A percentile compares a stretch with the other conserved stretches of the same genome.
phyloP scores from a whole-genome alignment of 2,329 filamentous ascomycete genomes.

The Trichophyton schoenleinii region DNA sequence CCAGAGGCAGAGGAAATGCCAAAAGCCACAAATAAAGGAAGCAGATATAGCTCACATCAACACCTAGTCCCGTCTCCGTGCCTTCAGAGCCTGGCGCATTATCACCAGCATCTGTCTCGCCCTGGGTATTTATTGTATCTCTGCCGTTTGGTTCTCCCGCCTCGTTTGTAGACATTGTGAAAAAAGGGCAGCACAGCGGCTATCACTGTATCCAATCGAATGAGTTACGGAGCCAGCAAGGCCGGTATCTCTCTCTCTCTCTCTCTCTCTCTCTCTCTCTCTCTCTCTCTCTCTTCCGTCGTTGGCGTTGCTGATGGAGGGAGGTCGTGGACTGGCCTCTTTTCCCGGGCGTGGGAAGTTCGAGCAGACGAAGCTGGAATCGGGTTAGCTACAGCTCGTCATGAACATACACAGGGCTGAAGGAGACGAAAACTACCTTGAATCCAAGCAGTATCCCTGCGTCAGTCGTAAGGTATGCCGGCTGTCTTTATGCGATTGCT shows the following conservation, averaged over 20 bases:
- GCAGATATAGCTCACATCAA: neutral
- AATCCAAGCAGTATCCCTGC: too few species aligned
- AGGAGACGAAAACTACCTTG: too few species aligned
- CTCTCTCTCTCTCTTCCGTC: neutral
- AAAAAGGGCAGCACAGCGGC: neutral
- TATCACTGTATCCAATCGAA: neutral
- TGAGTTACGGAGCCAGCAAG: neutral
- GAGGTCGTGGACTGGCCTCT: too few species aligned
- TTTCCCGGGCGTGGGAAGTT: too few species aligned
- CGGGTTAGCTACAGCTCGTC: too few species aligned
- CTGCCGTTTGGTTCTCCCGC: neutral
- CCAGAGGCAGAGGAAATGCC: neutral
- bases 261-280: neutral
- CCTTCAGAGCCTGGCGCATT: neutral
- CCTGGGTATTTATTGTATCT: neutral
- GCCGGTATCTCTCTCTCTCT: neutral
- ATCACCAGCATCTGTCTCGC: neutral
- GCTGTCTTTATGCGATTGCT: too few species aligned
- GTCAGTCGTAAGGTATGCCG: too few species aligned
- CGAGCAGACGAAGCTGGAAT: too few species aligned
- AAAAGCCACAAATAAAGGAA: neutral
- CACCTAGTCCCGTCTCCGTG: neutral
- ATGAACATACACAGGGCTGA: too few species aligned
- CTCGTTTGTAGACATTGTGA: neutral
- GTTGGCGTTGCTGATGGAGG: too few species aligned